Evolutionary conservation across 192 early-diverging fungal species (phyloP), one percentile per base, ranked within the genome.

Genomic region (Kickxella alabastrina): DNA sequence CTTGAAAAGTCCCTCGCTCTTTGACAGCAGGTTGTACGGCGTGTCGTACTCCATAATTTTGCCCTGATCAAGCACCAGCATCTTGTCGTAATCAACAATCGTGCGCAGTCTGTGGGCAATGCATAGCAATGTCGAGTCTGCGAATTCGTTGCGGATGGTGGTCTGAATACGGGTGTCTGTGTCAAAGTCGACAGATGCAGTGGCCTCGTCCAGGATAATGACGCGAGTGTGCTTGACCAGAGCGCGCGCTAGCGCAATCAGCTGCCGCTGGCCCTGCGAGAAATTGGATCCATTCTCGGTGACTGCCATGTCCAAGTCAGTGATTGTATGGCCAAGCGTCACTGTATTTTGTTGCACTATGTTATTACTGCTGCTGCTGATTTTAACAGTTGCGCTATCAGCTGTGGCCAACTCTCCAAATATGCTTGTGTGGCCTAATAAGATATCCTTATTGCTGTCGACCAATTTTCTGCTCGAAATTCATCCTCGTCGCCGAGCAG

Each of bases 61-160:
- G 4, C 91, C 91, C 13, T 75, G 68, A 53, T 86, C 83, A 54
- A 89, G 39, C 6, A 92, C 89, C 45, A 90, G 47, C 31, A 92
- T 78, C 19, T 80, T 68, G 53, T 92, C 89, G 60, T 87, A 90
- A 43, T 84, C 83, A 10, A 82, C 83, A 37, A 92, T 81, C 1
- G 89, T 89, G 25, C 80, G 65, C 24, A 90, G 59, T 36, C 91
- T 78, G 62, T 94, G 92, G 6, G 92, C 92, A 57, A 94, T 88
- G 29, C 80, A 83, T 6, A 94, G 57, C 15, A 94, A 57, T 0
- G 92, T 86, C 2, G 80, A 70, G 24, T 84, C 54, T 19, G 65
- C 58, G 52, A 91, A 85, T 39, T 81, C 75, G 44, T 82, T 80
- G n/a, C 88, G 83, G 44, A 95, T 89, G 2, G 90, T 87, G 10